Evolutionary conservation across 768 basidiomycete species (phyloP).

Genomic region (Neoboletus magnificus): DNA sequence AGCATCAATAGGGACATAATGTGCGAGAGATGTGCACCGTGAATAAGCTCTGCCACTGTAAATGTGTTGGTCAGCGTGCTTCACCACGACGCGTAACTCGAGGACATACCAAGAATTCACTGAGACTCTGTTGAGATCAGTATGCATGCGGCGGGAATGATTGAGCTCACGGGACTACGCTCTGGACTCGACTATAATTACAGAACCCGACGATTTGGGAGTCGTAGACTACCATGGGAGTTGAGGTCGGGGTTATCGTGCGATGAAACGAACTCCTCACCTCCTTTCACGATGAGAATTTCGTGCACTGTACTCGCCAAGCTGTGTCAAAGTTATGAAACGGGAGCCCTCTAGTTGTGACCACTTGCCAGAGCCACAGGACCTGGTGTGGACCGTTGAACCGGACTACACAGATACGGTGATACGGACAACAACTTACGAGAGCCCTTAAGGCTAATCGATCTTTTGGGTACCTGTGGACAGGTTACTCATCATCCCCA

Average conservation of each 20-base stretch:
- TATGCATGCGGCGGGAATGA: not conserved
- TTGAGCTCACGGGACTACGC: not conserved
- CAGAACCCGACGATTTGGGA: not conserved
- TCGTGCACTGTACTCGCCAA: not conserved
- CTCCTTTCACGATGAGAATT: not conserved
- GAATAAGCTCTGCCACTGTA: constrained; percentile 2
- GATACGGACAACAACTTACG: not conserved
- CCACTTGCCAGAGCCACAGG: not conserved
- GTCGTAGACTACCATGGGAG: not conserved
- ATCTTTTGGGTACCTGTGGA: too few species aligned
- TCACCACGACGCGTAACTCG: not conserved
- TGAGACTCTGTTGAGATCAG: not conserved
- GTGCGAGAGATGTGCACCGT: not conserved
- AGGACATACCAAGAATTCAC: constrained; percentile 4
- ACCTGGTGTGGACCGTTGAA: not conserved
- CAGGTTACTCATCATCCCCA: too few species aligned
- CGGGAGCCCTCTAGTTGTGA: not conserved
- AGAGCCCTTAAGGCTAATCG: too few species aligned
- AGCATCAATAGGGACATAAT: not conserved
- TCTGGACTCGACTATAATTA: not conserved
- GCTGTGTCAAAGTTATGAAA: not conserved
- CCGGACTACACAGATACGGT: not conserved
- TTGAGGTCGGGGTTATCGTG: not conserved
- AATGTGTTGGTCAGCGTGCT: not conserved
- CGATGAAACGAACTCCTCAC: not conserved